These are phyloP conservation scores for Parvularia atlantis DNA, from an alignment of 78 protist genomes.

Conservation along the genomic window DNA sequence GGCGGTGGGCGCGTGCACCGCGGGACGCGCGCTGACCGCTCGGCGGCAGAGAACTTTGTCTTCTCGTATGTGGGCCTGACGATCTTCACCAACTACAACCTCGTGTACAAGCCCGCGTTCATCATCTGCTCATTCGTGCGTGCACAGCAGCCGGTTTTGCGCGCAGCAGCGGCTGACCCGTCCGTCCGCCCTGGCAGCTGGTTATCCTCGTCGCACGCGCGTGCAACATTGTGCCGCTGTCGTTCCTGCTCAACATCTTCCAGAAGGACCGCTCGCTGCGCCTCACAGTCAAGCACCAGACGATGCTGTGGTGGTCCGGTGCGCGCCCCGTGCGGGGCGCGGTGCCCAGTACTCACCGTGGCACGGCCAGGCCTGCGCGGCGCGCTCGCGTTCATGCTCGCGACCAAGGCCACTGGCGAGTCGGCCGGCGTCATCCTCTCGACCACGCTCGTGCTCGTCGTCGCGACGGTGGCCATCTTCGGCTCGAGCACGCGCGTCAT, in stretches of 20 bases:
- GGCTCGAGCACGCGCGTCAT: slow-evolving; percentile 48
- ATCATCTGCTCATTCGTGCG: too few species aligned
- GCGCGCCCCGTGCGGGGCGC: too few species aligned
- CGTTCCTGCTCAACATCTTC: not conserved
- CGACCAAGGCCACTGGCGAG: slow-evolving; percentile 14
- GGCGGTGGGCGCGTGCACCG: too few species aligned
- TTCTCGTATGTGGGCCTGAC: slow-evolving; percentile 18
- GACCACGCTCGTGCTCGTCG: slow-evolving; percentile 52
- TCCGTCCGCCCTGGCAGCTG: not conserved
- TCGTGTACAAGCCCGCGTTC: too few species aligned
- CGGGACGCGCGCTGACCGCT: too few species aligned
- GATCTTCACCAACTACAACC: not conserved
- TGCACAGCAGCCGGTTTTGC: too few species aligned
- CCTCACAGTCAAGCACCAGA: not conserved
- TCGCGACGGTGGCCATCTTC: slow-evolving; percentile 40
- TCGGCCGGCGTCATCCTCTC: slow-evolving; percentile 19
- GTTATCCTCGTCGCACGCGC: not conserved
- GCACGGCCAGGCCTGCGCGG: too few species aligned
- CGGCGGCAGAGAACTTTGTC: slow-evolving; percentile 16
- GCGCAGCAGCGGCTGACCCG: too few species aligned
- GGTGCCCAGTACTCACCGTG: too few species aligned
- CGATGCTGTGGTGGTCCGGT: slow-evolving; percentile 56
- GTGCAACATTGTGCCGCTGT: not conserved
- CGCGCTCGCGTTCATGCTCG: slow-evolving; percentile 80
- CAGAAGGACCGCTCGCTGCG: not conserved